Evolutionary conservation across 768 basidiomycete species (phyloP).

Genomic region (Mycena kentingensis): DNA sequence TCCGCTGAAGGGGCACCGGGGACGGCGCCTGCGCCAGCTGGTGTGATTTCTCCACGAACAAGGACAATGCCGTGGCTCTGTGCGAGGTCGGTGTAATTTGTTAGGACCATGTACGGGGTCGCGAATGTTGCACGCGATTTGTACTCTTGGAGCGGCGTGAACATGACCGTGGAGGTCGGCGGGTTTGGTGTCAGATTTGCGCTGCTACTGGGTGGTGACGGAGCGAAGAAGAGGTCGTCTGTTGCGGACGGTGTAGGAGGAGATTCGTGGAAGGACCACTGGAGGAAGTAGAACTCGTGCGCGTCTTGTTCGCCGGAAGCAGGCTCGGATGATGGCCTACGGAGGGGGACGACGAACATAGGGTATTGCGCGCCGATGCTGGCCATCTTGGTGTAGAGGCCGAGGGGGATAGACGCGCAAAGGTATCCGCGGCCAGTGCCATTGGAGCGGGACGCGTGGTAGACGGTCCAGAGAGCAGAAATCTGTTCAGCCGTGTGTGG

Average conservation of each 20-base stretch:
- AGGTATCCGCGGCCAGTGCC: constrained; percentile 84
- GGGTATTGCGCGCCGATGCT: constrained; percentile 65
- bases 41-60: constrained; percentile 89
- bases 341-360: constrained; percentile 80
- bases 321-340: constrained; percentile 42
- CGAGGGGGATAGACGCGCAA: constrained; percentile 77
- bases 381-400: constrained; percentile 73
- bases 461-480: constrained; percentile 83
- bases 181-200: constrained; percentile 42
- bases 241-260: constrained; percentile 59
- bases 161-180: constrained; percentile 74
- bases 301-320: constrained; percentile 44
- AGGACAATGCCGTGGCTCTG: constrained; percentile 80
- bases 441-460: constrained; percentile 78
- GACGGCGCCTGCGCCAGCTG: constrained; percentile 41
- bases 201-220: constrained; percentile 28
- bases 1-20: not conserved
- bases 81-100: constrained; percentile 88
- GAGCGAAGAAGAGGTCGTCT: constrained; percentile 45
- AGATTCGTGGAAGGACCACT: constrained; percentile 85
- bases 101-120: constrained; percentile 87
- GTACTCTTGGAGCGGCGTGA: constrained; percentile 94
- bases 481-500: constrained; percentile 77
- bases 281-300: constrained; percentile 82
- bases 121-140: constrained; percentile 82